Evolutionary conservation across 192 early-diverging fungal species (phyloP), one percentile per base, ranked within the genome.

Genomic region (Backusella australiensis): DNA sequence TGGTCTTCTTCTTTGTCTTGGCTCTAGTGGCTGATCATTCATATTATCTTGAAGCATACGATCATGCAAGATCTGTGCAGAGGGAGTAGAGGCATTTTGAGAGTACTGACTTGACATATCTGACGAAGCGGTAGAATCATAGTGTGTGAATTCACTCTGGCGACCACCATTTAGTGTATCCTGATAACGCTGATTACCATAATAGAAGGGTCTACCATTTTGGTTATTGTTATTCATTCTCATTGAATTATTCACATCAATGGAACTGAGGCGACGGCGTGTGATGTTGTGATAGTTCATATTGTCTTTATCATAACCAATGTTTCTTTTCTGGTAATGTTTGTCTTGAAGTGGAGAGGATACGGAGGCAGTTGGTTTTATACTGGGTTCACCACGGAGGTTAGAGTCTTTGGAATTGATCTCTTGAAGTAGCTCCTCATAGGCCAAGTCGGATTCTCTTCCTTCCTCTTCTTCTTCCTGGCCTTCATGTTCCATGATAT

Each of bases 21-120:
- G 23, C 19, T 49, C 46, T 63, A n/a, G 21, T 29, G 21, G 11
- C 4, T 29, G 26, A 3, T 63, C 56, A 1, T 2, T 4, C 21
- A 26, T 63, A 8, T 63, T 63, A 63, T 63, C 35, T 23, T 5
- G 21, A 35, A 69, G 21, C n/a, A 69, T 69, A 14, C n/a, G 68
- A 39, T 71, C 70, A 71, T 71, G 70, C 19, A 71, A 49, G 14
- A n/a, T 71, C 4, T 71, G 70, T 34, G 42, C 70, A n/a, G 70
- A 39, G 21, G 68, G 36, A 19, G 34, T 49, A 4, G 46, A 4
- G 11, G 12, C 32, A 32, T 32, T 32, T 32, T 32, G 21, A 63
- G 56, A 63, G n/a, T 56, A 21, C 21, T 56, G 53, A 9, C 21
- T 12, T 7, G 38, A 39, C 11, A 39, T 17, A 44, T 44, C 42